These are phyloP conservation scores for Neotropicomus parvogracilis DNA, from an alignment of 1,284 basidiomycete species.

Conservation along the genomic window DNA sequence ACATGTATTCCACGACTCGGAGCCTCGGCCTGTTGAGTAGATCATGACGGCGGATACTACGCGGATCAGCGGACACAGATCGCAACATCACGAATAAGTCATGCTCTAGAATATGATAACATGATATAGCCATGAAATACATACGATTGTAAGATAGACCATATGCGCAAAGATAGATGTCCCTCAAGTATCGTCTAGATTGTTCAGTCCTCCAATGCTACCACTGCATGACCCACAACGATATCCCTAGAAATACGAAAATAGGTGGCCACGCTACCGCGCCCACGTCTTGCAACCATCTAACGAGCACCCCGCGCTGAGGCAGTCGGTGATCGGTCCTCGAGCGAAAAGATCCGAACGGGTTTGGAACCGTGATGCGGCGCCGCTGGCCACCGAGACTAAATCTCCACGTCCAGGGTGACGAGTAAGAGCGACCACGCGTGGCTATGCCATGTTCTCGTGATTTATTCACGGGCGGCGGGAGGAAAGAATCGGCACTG, in stretches of 20 bases:
- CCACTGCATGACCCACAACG: constrained; percentile 29
- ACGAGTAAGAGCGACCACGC: constrained; percentile 19
- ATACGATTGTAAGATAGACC: not conserved
- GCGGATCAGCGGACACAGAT: constrained; percentile 5
- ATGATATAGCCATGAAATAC: not conserved
- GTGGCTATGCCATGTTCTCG: constrained; percentile 3
- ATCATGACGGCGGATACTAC: constrained; percentile 8
- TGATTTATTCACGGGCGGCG: constrained; percentile 14
- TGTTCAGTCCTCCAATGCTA: constrained; percentile 9
- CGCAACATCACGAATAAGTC: not conserved
- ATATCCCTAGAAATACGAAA: constrained; percentile 22
- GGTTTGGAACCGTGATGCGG: constrained; percentile 28
- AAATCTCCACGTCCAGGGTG: constrained; percentile 27
- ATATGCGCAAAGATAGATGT: not conserved
- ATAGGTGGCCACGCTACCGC: constrained; percentile 39
- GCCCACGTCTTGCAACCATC: constrained; percentile 33
- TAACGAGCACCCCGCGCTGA: constrained; percentile 29
- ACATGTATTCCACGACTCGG: not conserved
- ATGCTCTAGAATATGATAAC: not conserved
- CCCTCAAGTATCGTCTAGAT: not conserved
- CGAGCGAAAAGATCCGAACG: constrained; percentile 3
- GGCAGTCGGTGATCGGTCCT: constrained; percentile 9
- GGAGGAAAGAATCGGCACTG: constrained; percentile 16
- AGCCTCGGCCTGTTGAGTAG: not conserved
- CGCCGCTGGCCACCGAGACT: constrained; percentile 28